Conservation (phyloP, 768 basidiomycete genomes). For the Agrocybe praecox region DNA sequence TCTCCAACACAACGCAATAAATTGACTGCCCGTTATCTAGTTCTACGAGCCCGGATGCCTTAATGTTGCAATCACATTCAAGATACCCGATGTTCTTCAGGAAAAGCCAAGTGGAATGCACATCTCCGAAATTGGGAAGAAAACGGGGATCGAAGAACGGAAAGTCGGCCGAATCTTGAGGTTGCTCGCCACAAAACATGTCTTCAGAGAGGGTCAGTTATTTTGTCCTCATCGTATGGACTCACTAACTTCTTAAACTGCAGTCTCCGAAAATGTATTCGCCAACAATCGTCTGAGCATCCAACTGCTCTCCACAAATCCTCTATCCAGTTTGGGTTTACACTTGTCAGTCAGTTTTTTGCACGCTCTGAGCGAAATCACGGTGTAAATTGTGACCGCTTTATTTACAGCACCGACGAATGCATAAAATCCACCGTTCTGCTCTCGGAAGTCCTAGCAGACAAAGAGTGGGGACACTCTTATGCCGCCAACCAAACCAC, state of each 20-base stretch:
- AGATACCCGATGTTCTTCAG: background rate
- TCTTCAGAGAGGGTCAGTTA: background rate
- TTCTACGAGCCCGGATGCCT: background rate
- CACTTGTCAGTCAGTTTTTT: conserved; percentile 23
- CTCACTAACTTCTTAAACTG: too few species aligned
- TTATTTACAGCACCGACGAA: conserved; percentile 7
- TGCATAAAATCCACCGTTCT: conserved; percentile 3
- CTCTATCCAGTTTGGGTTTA: conserved; percentile 24
- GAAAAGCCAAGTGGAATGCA: background rate
- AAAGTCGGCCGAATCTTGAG: background rate
- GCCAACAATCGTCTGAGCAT: conserved; percentile 44
- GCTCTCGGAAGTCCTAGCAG: conserved; percentile 6
- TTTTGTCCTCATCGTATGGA: too few species aligned
- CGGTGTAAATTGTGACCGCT: background rate
- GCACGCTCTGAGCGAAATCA: background rate
- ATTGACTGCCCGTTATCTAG: background rate
- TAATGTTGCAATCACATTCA: background rate
- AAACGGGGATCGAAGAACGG: background rate
- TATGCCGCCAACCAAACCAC: conserved; percentile 2
- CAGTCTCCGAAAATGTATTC: conserved; percentile 38
- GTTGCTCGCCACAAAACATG: background rate
- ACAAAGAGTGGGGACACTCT: conserved; percentile 6
- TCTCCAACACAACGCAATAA: background rate
- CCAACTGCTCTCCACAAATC: conserved; percentile 31
- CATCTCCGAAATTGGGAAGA: background rate